A percentile compares a stretch with the other conserved stretches of the same genome.
Conservation (phyloP, 495 filamentous ascomycete species). For the Penicillium dipodomyicola region DNA sequence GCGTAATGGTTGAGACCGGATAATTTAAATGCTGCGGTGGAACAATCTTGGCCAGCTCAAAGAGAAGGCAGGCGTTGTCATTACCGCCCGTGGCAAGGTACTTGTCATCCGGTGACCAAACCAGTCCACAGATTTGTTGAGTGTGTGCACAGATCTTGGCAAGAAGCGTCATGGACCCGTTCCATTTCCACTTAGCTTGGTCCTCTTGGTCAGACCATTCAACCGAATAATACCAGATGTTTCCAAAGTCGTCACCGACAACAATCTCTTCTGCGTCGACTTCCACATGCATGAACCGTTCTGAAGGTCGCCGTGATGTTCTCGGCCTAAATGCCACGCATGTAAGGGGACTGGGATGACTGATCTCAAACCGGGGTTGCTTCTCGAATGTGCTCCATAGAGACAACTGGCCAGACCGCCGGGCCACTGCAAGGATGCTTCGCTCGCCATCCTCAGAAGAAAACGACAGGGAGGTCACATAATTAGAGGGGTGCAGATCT, state of each 20-base stretch:
- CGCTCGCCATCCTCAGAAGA: slow-evolving; percentile 75
- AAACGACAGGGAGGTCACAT: slow-evolving; percentile 83
- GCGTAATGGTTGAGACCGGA: slow-evolving; percentile 1
- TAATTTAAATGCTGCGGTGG: slow-evolving; percentile 20
- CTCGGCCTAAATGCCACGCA: slow-evolving; percentile 69
- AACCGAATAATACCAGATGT: slow-evolving; percentile 82
- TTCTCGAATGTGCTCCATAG: slow-evolving; percentile 60
- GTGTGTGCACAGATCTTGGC: slow-evolving; percentile 75
- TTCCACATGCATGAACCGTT: slow-evolving; percentile 32
- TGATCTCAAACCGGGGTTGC: slow-evolving; percentile 68
- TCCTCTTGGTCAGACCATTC: slow-evolving; percentile 67
- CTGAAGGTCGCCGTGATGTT: slow-evolving; percentile 41
- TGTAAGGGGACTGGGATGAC: slow-evolving; percentile 67
- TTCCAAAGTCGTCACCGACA: slow-evolving; percentile 84
- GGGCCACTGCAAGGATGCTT: slow-evolving; percentile 81
- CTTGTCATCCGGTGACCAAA: slow-evolving; percentile 77
- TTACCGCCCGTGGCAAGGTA: slow-evolving; percentile 88
- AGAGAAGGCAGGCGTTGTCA: slow-evolving; percentile 85
- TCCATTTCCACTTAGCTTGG: slow-evolving; percentile 59
- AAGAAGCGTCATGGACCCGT: slow-evolving; percentile 72
- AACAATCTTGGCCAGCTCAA: slow-evolving; percentile 64
- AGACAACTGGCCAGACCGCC: slow-evolving; percentile 63
- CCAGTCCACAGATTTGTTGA: slow-evolving; percentile 88
- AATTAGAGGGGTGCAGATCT: slow-evolving; percentile 45
- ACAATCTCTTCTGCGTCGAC: slow-evolving; percentile 69